Conservation (phyloP, 805 yeast genomes). For the Myxozyma melibiosi region DNA sequence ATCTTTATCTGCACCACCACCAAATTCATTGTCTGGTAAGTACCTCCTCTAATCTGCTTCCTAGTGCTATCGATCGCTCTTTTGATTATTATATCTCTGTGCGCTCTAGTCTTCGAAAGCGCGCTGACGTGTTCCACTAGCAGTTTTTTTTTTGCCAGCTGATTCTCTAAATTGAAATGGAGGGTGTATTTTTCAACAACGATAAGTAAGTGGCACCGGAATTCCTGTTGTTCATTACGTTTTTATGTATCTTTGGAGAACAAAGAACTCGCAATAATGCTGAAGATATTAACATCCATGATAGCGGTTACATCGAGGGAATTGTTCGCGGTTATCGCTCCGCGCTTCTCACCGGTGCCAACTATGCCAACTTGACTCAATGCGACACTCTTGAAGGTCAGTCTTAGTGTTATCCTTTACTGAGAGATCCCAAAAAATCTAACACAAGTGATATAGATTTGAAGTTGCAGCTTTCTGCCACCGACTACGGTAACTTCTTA, state of each 20-base stretch:
- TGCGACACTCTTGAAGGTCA: slow-evolving; percentile 81
- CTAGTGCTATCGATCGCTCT: no score
- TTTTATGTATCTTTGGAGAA: not conserved
- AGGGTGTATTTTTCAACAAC: slow-evolving; percentile 88
- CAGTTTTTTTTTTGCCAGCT: not conserved
- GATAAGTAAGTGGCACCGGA: slow-evolving; percentile 52
- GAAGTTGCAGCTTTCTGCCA: slow-evolving; percentile 89
- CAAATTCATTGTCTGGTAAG: not conserved
- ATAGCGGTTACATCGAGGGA: slow-evolving; percentile 85
- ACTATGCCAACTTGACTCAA: slow-evolving; percentile 89
- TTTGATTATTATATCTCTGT: no score
- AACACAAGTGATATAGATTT: slow-evolving; percentile 53
- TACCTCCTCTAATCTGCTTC: not conserved
- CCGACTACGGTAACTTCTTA: slow-evolving; percentile 92
- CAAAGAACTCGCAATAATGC: not conserved
- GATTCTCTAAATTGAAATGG: slow-evolving; percentile 56
- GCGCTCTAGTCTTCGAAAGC: no score
- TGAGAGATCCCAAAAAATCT: no score
- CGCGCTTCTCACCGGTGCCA: slow-evolving; percentile 74
- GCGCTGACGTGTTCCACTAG: not conserved
- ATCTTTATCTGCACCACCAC: not conserved
- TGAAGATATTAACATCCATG: not conserved
- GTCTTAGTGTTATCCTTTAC: not conserved
- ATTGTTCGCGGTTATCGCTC: slow-evolving; percentile 91
- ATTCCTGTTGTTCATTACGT: not conserved